Conservation (phyloP, 1,139 yeast species). For the Taphrina flavorubra region DNA sequence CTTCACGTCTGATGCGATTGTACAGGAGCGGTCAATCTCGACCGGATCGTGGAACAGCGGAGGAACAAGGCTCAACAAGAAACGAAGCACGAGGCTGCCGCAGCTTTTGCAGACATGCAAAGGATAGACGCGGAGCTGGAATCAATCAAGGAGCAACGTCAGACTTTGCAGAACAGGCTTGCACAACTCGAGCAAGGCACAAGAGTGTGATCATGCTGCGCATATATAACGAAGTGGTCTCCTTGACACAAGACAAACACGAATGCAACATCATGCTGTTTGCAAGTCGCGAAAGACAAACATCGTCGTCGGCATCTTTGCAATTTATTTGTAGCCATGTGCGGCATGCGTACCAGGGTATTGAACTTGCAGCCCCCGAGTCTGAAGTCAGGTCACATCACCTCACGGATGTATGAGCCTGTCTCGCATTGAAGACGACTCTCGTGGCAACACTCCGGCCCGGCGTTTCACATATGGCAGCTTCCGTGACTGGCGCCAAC, state of each 20-base stretch:
- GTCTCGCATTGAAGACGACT: constrained; percentile 6
- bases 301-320: not conserved
- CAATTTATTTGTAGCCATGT: not conserved
- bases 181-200: not conserved
- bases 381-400: not conserved
- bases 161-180: not conserved
- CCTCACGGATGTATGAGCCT: not conserved
- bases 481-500: not conserved
- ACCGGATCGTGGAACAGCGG: constrained; percentile 6
- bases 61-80: not conserved
- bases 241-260: not conserved
- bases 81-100: constrained; percentile 9
- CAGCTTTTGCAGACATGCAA: constrained; percentile 10
- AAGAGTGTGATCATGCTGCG: not conserved
- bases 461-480: constrained; percentile 12
- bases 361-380: not conserved
- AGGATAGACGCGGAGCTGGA: constrained; percentile 5
- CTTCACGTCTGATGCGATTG: not conserved
- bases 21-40: constrained; percentile 8
- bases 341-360: not conserved
- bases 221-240: not conserved
- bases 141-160: constrained; percentile 2
- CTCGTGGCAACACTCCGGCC: not conserved
- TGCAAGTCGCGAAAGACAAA: not conserved
- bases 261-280: not conserved